A percentile compares a stretch with the other conserved stretches of the same genome.
These are phyloP conservation scores for Rusavskia elegans DNA, from an alignment of 495 filamentous ascomycete genomes.

Conservation along the genomic window DNA sequence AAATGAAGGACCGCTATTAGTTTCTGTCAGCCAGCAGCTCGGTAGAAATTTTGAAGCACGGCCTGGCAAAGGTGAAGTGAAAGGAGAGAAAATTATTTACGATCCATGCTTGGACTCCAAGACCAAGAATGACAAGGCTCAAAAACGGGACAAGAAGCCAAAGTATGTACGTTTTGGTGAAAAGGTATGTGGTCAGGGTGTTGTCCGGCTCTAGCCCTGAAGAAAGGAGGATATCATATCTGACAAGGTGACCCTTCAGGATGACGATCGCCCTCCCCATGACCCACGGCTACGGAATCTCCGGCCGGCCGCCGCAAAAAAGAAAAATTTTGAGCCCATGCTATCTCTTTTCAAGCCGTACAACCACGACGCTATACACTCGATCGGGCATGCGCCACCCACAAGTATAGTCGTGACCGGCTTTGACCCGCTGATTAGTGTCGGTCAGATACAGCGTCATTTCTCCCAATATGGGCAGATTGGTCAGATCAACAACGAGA, in stretches of 20 bases:
- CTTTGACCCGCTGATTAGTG: conserved; percentile 74
- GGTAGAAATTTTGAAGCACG: conserved; percentile 42
- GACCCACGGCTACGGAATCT: conserved; percentile 58
- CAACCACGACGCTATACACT: conserved; percentile 60
- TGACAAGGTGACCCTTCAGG: conserved; percentile 27
- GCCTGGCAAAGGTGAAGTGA: conserved; percentile 41
- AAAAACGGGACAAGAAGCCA: conserved; percentile 45
- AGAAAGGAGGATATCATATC: background rate
- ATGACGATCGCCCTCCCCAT: conserved; percentile 48
- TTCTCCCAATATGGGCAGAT: conserved; percentile 85
- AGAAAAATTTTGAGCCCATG: conserved; percentile 51
- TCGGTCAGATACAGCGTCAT: conserved; percentile 59
- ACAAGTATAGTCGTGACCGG: conserved; percentile 82
- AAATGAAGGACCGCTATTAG: too few relatives aligned
- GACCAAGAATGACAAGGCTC: conserved; percentile 31
- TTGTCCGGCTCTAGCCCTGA: background rate
- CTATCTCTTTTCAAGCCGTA: conserved; percentile 69
- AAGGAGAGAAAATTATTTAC: conserved; percentile 53
- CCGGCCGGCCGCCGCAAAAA: conserved; percentile 42
- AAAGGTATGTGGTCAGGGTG: conserved; percentile 19
- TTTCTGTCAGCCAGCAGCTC: conserved; percentile 27
- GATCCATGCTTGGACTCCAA: conserved; percentile 53
- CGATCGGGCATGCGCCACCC: conserved; percentile 76
- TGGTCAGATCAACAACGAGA: conserved; percentile 72
- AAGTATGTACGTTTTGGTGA: conserved; percentile 55